Conservation (phyloP, 164 flowering plant genomes). For the Warburgia ugandensis region DNA sequence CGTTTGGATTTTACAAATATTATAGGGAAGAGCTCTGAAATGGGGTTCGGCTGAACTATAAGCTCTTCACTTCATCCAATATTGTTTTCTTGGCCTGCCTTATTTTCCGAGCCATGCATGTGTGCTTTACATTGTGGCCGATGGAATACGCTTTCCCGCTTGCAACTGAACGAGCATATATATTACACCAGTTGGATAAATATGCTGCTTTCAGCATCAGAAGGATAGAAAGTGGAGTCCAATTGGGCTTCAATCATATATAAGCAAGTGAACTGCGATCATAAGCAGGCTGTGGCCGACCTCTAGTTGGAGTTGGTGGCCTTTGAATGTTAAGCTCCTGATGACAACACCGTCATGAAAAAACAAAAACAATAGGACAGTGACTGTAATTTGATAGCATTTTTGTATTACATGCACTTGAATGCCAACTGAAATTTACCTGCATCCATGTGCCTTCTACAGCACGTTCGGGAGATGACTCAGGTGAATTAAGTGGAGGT, state of each 20-base stretch:
- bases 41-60: too few relatives aligned
- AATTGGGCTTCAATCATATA: constrained; percentile 32
- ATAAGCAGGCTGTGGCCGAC: constrained; percentile 87
- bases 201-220: background rate
- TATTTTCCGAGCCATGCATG: too few relatives aligned
- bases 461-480: constrained; percentile 78
- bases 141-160: too few relatives aligned
- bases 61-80: too few relatives aligned
- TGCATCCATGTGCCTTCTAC: constrained; percentile 92
- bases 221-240: background rate
- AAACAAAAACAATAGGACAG: too few relatives aligned
- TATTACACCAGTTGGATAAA: too few relatives aligned
- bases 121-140: too few relatives aligned
- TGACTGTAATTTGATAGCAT: background rate
- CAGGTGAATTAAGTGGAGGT: constrained; percentile 94
- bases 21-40: too few relatives aligned
- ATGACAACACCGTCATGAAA: background rate
- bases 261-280: constrained; percentile 90
- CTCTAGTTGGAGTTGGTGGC: constrained; percentile 96
- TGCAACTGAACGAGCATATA: too few relatives aligned
- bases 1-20: too few relatives aligned
- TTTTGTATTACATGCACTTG: background rate
- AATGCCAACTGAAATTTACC: constrained; percentile 28
- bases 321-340: constrained; percentile 96
- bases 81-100: too few relatives aligned